phyloP scores from a whole-genome alignment of 2,329 filamentous ascomycete genomes.

The Verticillium isaacii region DNA sequence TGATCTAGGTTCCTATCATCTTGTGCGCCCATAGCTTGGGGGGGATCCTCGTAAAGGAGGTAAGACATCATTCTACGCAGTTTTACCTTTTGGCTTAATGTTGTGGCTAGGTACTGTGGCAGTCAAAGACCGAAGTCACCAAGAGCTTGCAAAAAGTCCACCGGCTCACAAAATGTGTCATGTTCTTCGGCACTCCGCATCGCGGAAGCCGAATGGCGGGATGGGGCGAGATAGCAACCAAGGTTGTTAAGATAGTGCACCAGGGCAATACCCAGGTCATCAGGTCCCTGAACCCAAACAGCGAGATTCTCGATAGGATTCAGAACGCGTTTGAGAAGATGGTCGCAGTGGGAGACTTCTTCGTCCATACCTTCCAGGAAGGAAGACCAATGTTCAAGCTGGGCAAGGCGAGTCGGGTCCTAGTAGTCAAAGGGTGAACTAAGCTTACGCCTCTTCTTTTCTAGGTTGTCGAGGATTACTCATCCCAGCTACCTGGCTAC shows the following conservation, averaged over 20 bases:
- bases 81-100: neutral
- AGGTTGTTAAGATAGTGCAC: neutral
- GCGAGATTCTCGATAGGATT: neutral
- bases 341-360: neutral
- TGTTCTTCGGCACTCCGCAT: slow-evolving; percentile 1
- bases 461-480: neutral
- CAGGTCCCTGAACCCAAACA: neutral
- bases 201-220: neutral
- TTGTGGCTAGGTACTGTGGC: neutral
- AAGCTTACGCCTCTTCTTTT: neutral
- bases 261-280: neutral
- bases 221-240: slow-evolving; percentile 1
- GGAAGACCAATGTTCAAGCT: neutral
- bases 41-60: neutral
- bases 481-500: neutral
- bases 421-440: neutral
- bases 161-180: neutral
- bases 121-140: neutral
- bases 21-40: neutral
- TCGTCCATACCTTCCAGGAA: slow-evolving; percentile 1
- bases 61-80: neutral
- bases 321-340: slow-evolving; percentile 1
- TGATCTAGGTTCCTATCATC: neutral
- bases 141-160: neutral
- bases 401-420: neutral